Evolutionary conservation across 371 early-diverging fungal genomes (phyloP).

Genomic region (Mortierella sp.): DNA sequence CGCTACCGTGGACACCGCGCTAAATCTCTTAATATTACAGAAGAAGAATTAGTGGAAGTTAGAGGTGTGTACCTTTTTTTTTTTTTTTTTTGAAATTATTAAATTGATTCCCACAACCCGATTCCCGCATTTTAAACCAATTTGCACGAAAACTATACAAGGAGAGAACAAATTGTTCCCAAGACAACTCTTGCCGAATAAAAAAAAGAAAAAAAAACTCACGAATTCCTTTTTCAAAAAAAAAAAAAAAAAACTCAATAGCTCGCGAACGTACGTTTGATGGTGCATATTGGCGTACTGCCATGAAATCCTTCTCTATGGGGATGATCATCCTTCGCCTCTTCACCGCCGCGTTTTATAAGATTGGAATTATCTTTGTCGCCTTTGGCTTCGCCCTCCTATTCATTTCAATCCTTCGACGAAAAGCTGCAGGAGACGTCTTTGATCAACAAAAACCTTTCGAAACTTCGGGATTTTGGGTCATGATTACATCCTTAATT

Average conservation of each 20-base stretch:
- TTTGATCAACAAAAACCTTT: conserved; percentile 50
- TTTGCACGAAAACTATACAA: too few relatives aligned
- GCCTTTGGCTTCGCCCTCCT: conserved; percentile 76
- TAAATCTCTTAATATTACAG: conserved; percentile 46
- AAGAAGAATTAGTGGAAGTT: conserved; percentile 52
- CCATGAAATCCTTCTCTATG: conserved; percentile 76
- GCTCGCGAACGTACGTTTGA: conserved; percentile 84
- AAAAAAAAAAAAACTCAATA: too few relatives aligned
- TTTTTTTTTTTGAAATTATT: neutral
- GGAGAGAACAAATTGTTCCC: too few relatives aligned
- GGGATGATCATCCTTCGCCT: conserved; percentile 77
- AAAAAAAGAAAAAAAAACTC: too few relatives aligned
- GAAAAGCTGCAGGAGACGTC: conserved; percentile 58
- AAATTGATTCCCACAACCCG: neutral
- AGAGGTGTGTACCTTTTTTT: conserved; percentile 25
- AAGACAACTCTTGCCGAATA: too few relatives aligned
- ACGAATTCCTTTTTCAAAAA: too few relatives aligned
- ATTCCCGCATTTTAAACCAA: too few relatives aligned
- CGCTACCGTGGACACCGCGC: conserved; percentile 53
- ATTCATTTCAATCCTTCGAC: conserved; percentile 71
- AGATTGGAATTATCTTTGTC: conserved; percentile 80
- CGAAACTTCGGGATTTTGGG: conserved; percentile 53
- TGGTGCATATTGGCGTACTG: conserved; percentile 85
- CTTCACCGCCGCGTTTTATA: conserved; percentile 77
- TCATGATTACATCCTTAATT: conserved; percentile 63